Base-by-base conservation (phyloP, 1,284 basidiomycete genomes). In the Malassezia japonica region DNA sequence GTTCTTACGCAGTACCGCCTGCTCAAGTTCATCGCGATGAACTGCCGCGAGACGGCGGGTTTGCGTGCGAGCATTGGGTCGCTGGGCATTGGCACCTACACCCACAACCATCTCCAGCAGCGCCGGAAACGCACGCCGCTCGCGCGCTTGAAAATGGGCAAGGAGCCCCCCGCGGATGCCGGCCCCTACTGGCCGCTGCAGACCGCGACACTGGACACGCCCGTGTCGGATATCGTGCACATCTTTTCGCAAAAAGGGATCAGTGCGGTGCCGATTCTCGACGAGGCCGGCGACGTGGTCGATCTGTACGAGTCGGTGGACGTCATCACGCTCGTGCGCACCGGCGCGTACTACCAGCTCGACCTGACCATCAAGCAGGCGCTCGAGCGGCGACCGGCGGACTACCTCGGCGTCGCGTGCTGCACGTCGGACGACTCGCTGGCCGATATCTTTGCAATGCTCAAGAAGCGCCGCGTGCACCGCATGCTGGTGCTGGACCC, bases 261-360 rank as follows among this genome's bases (percentile, higher is more conserved):
- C 62, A 92, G 88, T 20, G 91, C 92, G 2, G 92, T 99, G 9
- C 94, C 94, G 3, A 95, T 99, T 67, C 79, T 98, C 20, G 87
- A 95, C 67, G 83, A 87, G 50, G 81, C 90, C 3, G 94, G 92
- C 8, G 81, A 91, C 50, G 94, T 98, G 28, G 82, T 98, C 51
- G 92, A 99, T 73, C 75, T 99, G 37, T 99, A 98, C 74, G 94
- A 99, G 75, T 95, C 92, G 1, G 94, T 99, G 18, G 94, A 99
- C 76, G 92, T 98, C 43, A 94, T 98, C 59, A 65, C 64, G 9
- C 60, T 74, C 4, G 88, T 98, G 32, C 83, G 90, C n/a, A 80
- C 89, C 13, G 91, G 91, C 47, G 87, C 85, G 6, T 98, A 96
- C 74, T 86, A 91, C 67, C 84, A 87, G 3, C 81, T 99, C 3